These are phyloP conservation scores for Sphagnum contortum DNA, from an alignment of 225 moss, liverwort and hornwort species.

Conservation along the genomic window DNA sequence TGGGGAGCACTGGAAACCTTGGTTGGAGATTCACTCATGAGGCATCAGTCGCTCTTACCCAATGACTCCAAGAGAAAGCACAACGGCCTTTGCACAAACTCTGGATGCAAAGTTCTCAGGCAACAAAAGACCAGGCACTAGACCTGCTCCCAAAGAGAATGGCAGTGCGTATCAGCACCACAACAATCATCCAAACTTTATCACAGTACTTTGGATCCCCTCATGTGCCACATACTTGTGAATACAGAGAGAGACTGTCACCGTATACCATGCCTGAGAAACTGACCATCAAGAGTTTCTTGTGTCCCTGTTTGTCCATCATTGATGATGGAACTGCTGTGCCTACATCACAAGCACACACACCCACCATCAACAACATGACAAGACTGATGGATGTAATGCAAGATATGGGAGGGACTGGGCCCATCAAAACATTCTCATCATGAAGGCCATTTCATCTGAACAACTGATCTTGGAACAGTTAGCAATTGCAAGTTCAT, in stretches of 20 bases:
- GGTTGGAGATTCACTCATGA: background rate
- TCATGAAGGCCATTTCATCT: too few species aligned
- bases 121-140: conserved; percentile 65
- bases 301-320: conserved; percentile 80
- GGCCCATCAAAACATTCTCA: too few species aligned
- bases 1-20: background rate
- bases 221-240: too few species aligned
- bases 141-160: conserved; percentile 91
- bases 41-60: conserved; percentile 14
- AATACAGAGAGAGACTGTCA: too few species aligned
- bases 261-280: conserved; percentile 71
- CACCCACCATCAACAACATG: too few species aligned
- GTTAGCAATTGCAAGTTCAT: conserved; percentile 33
- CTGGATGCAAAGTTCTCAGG: conserved; percentile 67
- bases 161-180: conserved; percentile 63
- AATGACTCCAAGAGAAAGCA: conserved; percentile 84
- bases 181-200: too few species aligned
- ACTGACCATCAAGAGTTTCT: conserved; percentile 66
- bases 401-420: background rate
- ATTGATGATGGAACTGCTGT: conserved; percentile 2
- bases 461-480: too few species aligned
- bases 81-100: conserved; percentile 74
- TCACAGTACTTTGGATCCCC: too few species aligned
- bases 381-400: background rate
- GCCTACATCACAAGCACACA: background rate